phyloP scores from a whole-genome alignment of 2,329 filamentous ascomycete species.

The Neopestalotiopsis rosae region DNA sequence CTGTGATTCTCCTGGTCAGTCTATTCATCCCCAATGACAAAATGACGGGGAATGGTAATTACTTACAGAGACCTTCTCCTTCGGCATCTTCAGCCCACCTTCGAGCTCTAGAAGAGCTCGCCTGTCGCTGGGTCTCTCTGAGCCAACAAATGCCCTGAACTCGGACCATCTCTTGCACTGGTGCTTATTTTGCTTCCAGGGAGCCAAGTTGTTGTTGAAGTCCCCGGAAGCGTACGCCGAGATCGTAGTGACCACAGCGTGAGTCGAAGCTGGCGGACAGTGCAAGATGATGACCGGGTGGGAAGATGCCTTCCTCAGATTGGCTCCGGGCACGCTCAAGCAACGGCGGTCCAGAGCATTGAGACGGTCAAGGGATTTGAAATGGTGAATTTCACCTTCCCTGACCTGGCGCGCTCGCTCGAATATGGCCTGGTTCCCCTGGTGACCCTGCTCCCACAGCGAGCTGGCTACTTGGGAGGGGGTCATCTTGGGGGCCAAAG shows the following conservation, averaged over 20 bases:
- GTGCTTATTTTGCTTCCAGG: slow-evolving; percentile 37
- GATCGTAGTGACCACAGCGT: slow-evolving; percentile 37
- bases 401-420: neutral
- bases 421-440: neutral
- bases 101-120: slow-evolving; percentile 31
- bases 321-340: slow-evolving; percentile 26
- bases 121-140: slow-evolving; percentile 22
- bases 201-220: slow-evolving; percentile 30
- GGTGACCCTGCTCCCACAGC: too few relatives aligned
- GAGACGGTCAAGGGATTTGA: slow-evolving; percentile 28
- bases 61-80: slow-evolving; percentile 20
- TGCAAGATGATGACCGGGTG: slow-evolving; percentile 42
- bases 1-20: slow-evolving; percentile 20
- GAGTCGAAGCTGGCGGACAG: slow-evolving; percentile 18
- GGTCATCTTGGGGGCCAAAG: too few relatives aligned
- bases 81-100: slow-evolving; percentile 28
- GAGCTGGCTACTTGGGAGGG: too few relatives aligned
- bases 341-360: slow-evolving; percentile 20
- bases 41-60: neutral
- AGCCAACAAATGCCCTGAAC: slow-evolving; percentile 40
- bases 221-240: slow-evolving; percentile 36
- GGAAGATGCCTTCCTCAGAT: slow-evolving; percentile 27
- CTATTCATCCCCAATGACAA: neutral
- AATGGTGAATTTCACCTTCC: slow-evolving; percentile 38
- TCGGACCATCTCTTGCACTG: slow-evolving; percentile 23